Conservation (phyloP, 2,329 filamentous ascomycete genomes). For the Penicillium sp. region DNA sequence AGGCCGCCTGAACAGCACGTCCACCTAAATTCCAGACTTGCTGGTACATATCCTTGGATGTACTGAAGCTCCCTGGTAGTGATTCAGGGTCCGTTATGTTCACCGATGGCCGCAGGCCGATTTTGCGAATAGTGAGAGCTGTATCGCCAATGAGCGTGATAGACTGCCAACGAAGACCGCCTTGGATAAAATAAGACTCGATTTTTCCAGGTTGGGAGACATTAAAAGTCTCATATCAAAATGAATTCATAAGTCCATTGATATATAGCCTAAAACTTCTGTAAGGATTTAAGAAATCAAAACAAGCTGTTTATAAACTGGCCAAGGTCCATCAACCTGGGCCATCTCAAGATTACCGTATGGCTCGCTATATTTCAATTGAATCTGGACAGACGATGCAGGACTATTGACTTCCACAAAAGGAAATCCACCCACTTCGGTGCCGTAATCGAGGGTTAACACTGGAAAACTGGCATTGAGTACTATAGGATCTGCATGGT, state of each 20-base stretch:
- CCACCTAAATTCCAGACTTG: constrained; percentile 21
- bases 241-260: neutral
- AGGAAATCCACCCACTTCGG: neutral
- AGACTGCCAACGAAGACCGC: neutral
- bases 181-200: neutral
- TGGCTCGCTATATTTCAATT: neutral
- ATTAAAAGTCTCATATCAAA: neutral
- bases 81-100: neutral
- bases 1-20: constrained; percentile 19
- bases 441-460: neutral
- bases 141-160: neutral
- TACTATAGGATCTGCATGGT: neutral
- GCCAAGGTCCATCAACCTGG: neutral
- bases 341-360: neutral
- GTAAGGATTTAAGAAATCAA: too few species aligned
- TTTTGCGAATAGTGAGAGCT: neutral
- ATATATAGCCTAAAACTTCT: neutral
- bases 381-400: neutral
- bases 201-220: neutral
- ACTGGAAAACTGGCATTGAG: neutral
- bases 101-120: neutral
- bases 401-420: neutral
- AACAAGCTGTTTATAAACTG: neutral
- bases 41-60: constrained; percentile 19
- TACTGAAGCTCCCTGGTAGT: constrained; percentile 7